Percentiles rank a stretch among this genome's conserved stretches.
These are phyloP conservation scores for Cladophialophora yegresii DNA, from an alignment of 2,329 filamentous ascomycete species.

Conservation along the genomic window DNA sequence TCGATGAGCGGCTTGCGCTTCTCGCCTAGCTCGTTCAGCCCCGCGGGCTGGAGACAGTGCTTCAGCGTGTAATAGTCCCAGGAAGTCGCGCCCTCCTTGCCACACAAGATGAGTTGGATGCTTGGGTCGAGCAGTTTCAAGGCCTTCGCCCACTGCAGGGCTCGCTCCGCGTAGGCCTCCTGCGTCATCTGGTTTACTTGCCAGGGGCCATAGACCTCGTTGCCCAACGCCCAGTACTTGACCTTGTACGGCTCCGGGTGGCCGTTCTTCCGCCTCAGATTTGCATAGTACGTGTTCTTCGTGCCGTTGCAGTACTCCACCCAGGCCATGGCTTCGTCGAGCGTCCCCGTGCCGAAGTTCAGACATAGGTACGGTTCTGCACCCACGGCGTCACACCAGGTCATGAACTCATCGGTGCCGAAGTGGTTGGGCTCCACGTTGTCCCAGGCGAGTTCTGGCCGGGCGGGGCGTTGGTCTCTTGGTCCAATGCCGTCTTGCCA, in stretches of 20 bases:
- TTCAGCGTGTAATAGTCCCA: constrained; percentile 77
- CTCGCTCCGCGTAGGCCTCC: constrained; percentile 60
- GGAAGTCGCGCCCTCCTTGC: constrained; percentile 65
- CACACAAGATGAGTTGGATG: constrained; percentile 71
- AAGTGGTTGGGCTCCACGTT: constrained; percentile 72
- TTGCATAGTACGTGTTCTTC: constrained; percentile 78
- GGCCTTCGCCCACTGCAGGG: constrained; percentile 41
- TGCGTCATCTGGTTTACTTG: constrained; percentile 62
- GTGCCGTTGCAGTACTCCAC: constrained; percentile 83
- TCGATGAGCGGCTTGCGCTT: constrained; percentile 58
- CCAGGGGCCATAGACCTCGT: constrained; percentile 65
- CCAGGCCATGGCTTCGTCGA: constrained; percentile 58
- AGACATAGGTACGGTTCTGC: constrained; percentile 78
- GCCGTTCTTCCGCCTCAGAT: constrained; percentile 74
- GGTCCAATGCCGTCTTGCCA: constrained; percentile 82
- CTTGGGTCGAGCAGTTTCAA: constrained; percentile 60
- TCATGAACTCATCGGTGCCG: constrained; percentile 83
- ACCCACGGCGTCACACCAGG: constrained; percentile 71
- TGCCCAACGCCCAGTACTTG: constrained; percentile 84
- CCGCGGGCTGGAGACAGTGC: constrained; percentile 60
- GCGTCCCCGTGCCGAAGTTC: constrained; percentile 75
- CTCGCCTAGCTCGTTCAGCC: constrained; percentile 46
- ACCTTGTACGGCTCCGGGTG: constrained; percentile 74
- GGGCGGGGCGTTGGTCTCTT: constrained; percentile 65
- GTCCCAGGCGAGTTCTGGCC: constrained; percentile 77